Evolutionary conservation across 495 filamentous ascomycete species (phyloP).

Genomic region (Neurospora tetraspora): DNA sequence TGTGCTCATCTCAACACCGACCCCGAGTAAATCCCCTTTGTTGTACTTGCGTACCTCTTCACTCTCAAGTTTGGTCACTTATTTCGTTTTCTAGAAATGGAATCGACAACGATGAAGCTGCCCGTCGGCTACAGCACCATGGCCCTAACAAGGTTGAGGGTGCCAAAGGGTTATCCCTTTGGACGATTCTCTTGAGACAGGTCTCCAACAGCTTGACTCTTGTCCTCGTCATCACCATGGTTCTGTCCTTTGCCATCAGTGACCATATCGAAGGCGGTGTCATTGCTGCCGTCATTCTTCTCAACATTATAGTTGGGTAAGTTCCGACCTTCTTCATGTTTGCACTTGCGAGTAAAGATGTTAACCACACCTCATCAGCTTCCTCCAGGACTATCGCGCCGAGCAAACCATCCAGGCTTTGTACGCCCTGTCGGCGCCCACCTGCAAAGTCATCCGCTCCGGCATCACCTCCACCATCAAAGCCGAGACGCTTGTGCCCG

Average conservation of each 20-base stretch:
- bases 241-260: constrained; percentile 65
- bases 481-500: constrained; percentile 58
- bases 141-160: constrained; percentile 43
- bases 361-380: constrained; percentile 28
- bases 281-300: constrained; percentile 68
- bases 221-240: constrained; percentile 73
- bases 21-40: constrained; percentile 8
- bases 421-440: constrained; percentile 65
- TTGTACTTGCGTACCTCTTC: neutral
- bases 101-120: constrained; percentile 29
- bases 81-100: constrained; percentile 25
- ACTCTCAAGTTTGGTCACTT: constrained; percentile 2
- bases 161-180: constrained; percentile 40
- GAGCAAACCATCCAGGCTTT: constrained; percentile 81
- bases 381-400: constrained; percentile 76
- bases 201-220: constrained; percentile 42
- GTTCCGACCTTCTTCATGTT: neutral
- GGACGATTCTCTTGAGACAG: constrained; percentile 46
- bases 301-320: constrained; percentile 61
- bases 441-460: constrained; percentile 64
- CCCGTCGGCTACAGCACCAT: constrained; percentile 34
- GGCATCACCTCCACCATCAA: constrained; percentile 53
- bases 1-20: constrained; percentile 16
- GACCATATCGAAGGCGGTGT: constrained; percentile 83
- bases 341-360: neutral